phyloP scores from a whole-genome alignment of 768 basidiomycete species.

The Thelephora ganbajun region DNA sequence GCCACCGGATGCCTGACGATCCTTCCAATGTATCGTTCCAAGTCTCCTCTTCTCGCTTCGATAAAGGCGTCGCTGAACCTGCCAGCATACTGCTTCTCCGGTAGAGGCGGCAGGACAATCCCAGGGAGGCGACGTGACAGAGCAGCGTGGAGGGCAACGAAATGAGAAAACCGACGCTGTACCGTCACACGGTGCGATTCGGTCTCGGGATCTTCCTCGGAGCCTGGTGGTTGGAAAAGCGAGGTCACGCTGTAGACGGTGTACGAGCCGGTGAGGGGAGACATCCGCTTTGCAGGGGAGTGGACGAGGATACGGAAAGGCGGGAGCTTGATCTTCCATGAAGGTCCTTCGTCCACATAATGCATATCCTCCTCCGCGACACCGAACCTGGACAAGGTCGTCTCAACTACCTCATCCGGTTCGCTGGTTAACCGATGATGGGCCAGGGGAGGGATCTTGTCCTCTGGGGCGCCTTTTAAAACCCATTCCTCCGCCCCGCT shows the following conservation, averaged over 20 bases:
- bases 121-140: conserved; percentile 58
- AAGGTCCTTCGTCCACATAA: conserved; percentile 53
- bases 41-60: conserved; percentile 66
- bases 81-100: conserved; percentile 76
- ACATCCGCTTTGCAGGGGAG: conserved; percentile 64
- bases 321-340: conserved; percentile 65
- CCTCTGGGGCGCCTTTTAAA: conserved; percentile 43
- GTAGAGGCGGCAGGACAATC: conserved; percentile 67
- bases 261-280: conserved; percentile 53
- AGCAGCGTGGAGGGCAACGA: conserved; percentile 62
- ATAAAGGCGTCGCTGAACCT: conserved; percentile 73
- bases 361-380: conserved; percentile 47
- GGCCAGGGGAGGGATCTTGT: conserved; percentile 12
- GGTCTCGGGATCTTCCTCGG: conserved; percentile 12
- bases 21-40: conserved; percentile 63
- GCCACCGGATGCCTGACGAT: conserved; percentile 66
- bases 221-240: conserved; percentile 30
- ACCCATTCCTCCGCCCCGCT: conserved; percentile 78
- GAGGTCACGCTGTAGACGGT: conserved; percentile 70
- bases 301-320: conserved; percentile 65
- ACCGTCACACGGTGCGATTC: conserved; percentile 50
- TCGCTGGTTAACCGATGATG: conserved; percentile 5
- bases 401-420: conserved; percentile 27
- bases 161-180: conserved; percentile 74
- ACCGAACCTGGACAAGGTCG: conserved; percentile 16